Base-by-base conservation (phyloP, 202 grass and related monocot species). In the Cymbopogon flexuosus region DNA sequence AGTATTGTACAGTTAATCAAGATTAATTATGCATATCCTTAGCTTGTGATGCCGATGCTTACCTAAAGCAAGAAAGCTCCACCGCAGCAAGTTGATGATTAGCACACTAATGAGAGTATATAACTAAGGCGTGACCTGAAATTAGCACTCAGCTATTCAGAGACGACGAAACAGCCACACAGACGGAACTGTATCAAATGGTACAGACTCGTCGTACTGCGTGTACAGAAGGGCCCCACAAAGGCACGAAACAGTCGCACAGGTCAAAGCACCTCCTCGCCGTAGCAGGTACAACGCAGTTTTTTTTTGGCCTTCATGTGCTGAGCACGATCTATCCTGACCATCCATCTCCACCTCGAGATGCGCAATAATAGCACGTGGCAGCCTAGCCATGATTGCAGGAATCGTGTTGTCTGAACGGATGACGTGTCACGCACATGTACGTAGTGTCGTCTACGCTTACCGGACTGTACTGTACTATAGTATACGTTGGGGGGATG, bases 11-110 rank as follows among this genome's bases (percentile, higher is more conserved):
- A 9, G 7, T 3, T 56, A 56, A 54, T 56, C 54, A 56, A 21
- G 36, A 27, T 31, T 35, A 54, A 52, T 49, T 41, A 79, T 65
- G 54, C 23, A 58, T 66, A 79, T 66, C 68, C 52, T 47, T 7
- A 46, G 33, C 62, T 51, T 51, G 15, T 10, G 77, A 73, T 58
- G 68, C 31, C 35, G 46, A 74, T 74, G 37, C 76, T 66, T 35
- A 57, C 23, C 66, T 24, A 73, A 73, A 85, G 75, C 29, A 85
- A 73, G 16, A 65, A 70, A 56, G 59, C 63, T 65, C 49, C 34
- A 41, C 15, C 31, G 15, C 65, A 8, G 1, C 76, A 85, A 74
- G 59, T 59, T 75, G 80, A 42, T 49, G 0, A 42, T 81, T 27
- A 72, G 21, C 54, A 11, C 42, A 51, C 70, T 81, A 45, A 59